phyloP scores from a whole-genome alignment of 192 early-diverging fungal genomes.

The Allomyces macrogynus region DNA sequence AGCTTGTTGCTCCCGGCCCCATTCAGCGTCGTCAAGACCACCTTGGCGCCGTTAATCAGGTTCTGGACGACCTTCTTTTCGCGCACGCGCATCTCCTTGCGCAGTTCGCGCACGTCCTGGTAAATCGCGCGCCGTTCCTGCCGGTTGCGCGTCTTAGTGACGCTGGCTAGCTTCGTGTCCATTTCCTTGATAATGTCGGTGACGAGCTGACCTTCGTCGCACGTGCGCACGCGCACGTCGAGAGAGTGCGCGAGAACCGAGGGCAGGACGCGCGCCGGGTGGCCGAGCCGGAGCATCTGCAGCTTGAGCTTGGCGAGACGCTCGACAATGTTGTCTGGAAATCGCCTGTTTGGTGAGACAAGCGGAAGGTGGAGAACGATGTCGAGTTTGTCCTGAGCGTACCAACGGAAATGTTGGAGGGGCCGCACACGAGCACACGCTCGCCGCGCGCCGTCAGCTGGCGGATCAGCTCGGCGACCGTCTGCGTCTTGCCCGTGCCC shows the following conservation, averaged over 20 bases:
- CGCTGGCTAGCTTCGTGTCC: conserved; percentile 35
- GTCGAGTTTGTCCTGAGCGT: background rate
- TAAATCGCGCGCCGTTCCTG: conserved; percentile 41
- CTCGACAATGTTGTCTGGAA: conserved; percentile 63
- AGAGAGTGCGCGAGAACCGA: conserved; percentile 44
- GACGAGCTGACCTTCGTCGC: conserved; percentile 50
- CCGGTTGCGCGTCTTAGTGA: conserved; percentile 40
- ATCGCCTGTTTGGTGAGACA: background rate
- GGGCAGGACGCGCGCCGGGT: conserved; percentile 60
- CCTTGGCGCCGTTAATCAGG: conserved; percentile 33
- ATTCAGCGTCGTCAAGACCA: conserved; percentile 61
- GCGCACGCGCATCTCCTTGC: conserved; percentile 43
- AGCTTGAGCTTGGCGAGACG: conserved; percentile 39
- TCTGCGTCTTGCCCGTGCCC: conserved; percentile 71
- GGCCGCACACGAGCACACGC: conserved; percentile 67
- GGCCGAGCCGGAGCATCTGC: conserved; percentile 56
- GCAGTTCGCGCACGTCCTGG: conserved; percentile 37
- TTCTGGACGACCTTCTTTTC: conserved; percentile 44
- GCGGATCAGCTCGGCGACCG: conserved; percentile 62
- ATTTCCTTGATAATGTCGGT: conserved; percentile 58
- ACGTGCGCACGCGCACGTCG: conserved; percentile 39
- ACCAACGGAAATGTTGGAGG: conserved; percentile 72
- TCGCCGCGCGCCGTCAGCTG: conserved; percentile 38
- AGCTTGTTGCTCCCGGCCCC: conserved; percentile 35
- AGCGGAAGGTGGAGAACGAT: background rate